phyloP scores from a whole-genome alignment of 208 protist species.

The Acanthamoeba royreba region DNA sequence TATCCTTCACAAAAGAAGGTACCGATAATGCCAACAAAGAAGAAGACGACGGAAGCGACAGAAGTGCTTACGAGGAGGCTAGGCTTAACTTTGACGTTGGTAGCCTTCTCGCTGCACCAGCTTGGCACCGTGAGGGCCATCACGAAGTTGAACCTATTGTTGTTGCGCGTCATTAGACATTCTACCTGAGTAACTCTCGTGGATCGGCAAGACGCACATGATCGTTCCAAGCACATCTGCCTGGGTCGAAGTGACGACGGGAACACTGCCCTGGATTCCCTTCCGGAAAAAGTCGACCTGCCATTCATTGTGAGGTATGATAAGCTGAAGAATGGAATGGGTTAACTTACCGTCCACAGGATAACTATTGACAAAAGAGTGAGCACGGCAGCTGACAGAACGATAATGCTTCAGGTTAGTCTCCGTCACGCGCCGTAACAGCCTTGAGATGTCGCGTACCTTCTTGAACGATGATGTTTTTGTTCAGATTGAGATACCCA shows the following conservation, averaged over 20 bases:
- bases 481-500: conserved; percentile 17
- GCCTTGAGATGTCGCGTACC: neutral
- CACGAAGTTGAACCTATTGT: neutral
- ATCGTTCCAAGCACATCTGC: neutral
- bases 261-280: neutral
- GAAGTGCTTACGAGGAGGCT: neutral
- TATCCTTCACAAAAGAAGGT: neutral
- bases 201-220: neutral
- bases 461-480: conserved; percentile 29
- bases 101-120: conserved; percentile 5
- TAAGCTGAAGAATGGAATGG: neutral
- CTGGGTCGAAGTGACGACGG: neutral
- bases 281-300: neutral
- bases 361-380: neutral
- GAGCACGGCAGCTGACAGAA: neutral
- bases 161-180: neutral
- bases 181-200: neutral
- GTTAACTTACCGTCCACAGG: neutral
- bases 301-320: neutral
- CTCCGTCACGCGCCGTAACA: neutral
- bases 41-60: neutral
- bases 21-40: neutral
- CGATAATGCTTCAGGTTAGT: too few relatives aligned
- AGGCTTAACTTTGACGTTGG: neutral
- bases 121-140: neutral